A percentile compares a stretch with the other conserved stretches of the same genome.
phyloP scores from a whole-genome alignment of 2,329 filamentous ascomycete species.

The Trichoderma pleuroti region DNA sequence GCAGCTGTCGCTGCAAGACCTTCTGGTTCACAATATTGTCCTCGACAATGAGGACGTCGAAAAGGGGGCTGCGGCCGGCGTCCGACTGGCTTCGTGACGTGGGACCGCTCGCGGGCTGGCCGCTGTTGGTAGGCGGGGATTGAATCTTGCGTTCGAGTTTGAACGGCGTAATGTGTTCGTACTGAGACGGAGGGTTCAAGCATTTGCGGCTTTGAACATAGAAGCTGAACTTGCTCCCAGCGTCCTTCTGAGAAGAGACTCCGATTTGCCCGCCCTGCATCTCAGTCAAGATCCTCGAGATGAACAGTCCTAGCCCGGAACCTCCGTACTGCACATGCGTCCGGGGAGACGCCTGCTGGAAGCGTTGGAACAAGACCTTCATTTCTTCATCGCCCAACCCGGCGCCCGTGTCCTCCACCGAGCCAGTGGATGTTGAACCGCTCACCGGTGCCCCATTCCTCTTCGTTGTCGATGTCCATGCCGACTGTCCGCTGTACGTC shows the following conservation, averaged over 20 bases:
- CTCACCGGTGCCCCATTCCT: constrained; percentile 70
- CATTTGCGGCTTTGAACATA: constrained; percentile 67
- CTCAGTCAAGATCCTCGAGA: constrained; percentile 71
- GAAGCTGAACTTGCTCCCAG: constrained; percentile 73
- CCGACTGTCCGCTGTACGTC: constrained; percentile 34
- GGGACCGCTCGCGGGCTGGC: constrained; percentile 23
- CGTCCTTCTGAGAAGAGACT: constrained; percentile 62
- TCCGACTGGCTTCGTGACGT: constrained; percentile 17
- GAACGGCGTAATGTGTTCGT: constrained; percentile 36
- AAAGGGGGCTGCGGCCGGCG: constrained; percentile 31
- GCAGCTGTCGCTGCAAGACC: constrained; percentile 59
- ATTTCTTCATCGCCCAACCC: constrained; percentile 62
- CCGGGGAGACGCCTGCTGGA: constrained; percentile 64
- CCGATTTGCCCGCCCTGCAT: constrained; percentile 76
- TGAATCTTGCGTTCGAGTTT: constrained; percentile 33
- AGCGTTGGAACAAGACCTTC: constrained; percentile 64
- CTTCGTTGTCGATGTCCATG: constrained; percentile 47
- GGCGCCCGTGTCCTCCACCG: constrained; percentile 69
- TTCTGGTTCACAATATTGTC: constrained; percentile 66
- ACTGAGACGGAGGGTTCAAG: constrained; percentile 37
- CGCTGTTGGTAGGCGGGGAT: constrained; percentile 22
- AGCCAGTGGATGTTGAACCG: constrained; percentile 70
- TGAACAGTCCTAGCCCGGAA: constrained; percentile 69
- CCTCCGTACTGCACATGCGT: constrained; percentile 72
- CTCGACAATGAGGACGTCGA: constrained; percentile 63